Base-by-base conservation (phyloP, 257 asterid genomes). In the Gynochthodes officinalis region DNA sequence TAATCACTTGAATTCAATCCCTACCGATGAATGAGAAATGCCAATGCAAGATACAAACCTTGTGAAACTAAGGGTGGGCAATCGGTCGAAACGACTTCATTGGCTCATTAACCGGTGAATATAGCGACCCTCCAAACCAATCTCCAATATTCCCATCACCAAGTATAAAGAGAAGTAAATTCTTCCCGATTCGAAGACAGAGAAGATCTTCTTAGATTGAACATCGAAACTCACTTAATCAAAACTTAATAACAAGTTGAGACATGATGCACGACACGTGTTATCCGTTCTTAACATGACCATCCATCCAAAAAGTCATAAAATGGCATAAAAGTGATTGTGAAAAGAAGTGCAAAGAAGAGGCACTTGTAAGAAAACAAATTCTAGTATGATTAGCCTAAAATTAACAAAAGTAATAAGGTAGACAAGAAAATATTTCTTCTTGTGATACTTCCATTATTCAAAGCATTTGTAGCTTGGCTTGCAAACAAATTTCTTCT, bases 31-130 rank as follows among this genome's bases (percentile, higher is more conserved):
- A 1, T 2, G 39, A n/a, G 33, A 27, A 59, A 35, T 46, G 28
- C 54, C 27, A 57, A 21, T 7, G 27, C 15, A 44, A 16, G 33
- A 62, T 32, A 71, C 35, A 37, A 55, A 89, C 98, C 98, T 93
- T 33, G 96, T 84, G 83, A 93, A 86, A 84, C 92, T 91, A 80
- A 91, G 92, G 77, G 89, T 90, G 59, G 97, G 74, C 78, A 91
- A 82, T 87, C 91, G 91, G 78, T 86, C 83, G 86, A 95, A 74
- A 93, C 98, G 65, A 96, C 98, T 59, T 86, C 92, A 75, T 93
- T 93, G 52, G 98, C 98, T 64, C 86, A 80, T 82, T 93, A 94
- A 75, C 96, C 83, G 28, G 96, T 48, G 92, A 88, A 83, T 75
- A 93, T 74, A 93, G 76, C 77, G 91, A 75, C 73, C 89, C 86